Conservation (phyloP, 2,329 filamentous ascomycete species). For the Lachnellula occidentalis region DNA sequence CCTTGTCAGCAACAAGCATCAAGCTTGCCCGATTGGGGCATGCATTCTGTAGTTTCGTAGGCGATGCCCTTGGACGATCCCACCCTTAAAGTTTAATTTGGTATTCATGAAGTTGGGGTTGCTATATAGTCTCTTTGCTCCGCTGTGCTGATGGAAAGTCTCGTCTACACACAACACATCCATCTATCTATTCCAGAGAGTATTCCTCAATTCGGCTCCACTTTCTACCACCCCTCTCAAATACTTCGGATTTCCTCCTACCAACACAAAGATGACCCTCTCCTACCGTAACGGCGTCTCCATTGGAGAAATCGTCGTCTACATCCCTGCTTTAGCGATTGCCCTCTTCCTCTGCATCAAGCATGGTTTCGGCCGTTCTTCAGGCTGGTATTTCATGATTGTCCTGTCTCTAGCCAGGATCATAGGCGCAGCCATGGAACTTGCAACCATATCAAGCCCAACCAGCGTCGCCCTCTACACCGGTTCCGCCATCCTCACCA, state of each 20-base stretch:
- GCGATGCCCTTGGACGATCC: background rate
- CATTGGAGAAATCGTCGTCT: slow-evolving; percentile 39
- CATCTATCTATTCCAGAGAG: background rate
- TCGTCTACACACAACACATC: background rate
- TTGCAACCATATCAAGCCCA: slow-evolving; percentile 42
- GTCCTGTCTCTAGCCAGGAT: slow-evolving; percentile 48
- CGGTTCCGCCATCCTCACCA: slow-evolving; percentile 40
- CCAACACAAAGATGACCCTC: slow-evolving; percentile 20
- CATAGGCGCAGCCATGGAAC: slow-evolving; percentile 43
- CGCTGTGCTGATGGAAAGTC: background rate
- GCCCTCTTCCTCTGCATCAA: slow-evolving; percentile 35
- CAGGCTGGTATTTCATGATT: slow-evolving; percentile 49
- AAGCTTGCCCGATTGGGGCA: background rate
- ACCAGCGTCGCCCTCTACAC: slow-evolving; percentile 34
- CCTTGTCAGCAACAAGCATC: background rate
- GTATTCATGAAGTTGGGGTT: background rate
- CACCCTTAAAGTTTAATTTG: background rate
- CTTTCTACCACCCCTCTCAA: background rate
- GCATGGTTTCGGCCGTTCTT: slow-evolving; percentile 41
- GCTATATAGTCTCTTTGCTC: slow-evolving; percentile 9
- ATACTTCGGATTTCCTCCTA: background rate
- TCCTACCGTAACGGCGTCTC: slow-evolving; percentile 35
- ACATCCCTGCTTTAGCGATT: slow-evolving; percentile 34
- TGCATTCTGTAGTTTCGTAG: background rate
- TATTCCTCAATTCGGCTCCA: background rate